Evolutionary conservation across 495 filamentous ascomycete genomes (phyloP).

Genomic region (Aspergillus biplanus): DNA sequence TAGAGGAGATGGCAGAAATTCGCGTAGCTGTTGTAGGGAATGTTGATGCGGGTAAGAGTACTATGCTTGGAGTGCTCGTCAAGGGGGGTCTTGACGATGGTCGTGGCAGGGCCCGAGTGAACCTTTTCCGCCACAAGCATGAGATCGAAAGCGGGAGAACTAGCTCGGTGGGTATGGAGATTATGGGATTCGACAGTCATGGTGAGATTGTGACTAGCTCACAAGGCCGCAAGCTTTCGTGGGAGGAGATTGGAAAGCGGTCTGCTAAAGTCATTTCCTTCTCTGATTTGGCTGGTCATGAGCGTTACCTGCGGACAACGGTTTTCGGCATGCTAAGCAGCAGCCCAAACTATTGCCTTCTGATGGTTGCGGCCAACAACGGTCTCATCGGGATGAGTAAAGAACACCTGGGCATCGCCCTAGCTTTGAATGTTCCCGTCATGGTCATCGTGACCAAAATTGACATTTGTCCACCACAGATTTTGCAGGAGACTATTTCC

Average conservation of each 20-base stretch:
- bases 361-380: slow-evolving; percentile 99
- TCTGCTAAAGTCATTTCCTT: slow-evolving; percentile 96
- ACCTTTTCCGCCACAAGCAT: slow-evolving; percentile 97
- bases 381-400: slow-evolving; percentile 97
- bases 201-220: slow-evolving; percentile 84
- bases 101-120: slow-evolving; percentile 89
- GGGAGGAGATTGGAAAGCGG: slow-evolving; percentile 97
- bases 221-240: slow-evolving; percentile 85
- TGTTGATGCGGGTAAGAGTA: slow-evolving; percentile 96
- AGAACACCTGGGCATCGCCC: slow-evolving; percentile 93
- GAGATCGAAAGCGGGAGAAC: slow-evolving; percentile 95
- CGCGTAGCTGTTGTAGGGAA: slow-evolving; percentile 96
- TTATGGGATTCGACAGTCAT: slow-evolving; percentile 93
- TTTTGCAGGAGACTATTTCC: slow-evolving; percentile 90
- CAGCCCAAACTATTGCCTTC: slow-evolving; percentile 94
- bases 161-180: slow-evolving; percentile 97
- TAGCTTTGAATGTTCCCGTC: slow-evolving; percentile 94
- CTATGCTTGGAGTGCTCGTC: slow-evolving; percentile 93
- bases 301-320: slow-evolving; percentile 92
- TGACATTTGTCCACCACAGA: slow-evolving; percentile 96
- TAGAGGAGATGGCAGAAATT: slow-evolving; percentile 93
- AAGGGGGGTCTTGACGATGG: slow-evolving; percentile 96
- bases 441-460: slow-evolving; percentile 99
- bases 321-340: slow-evolving; percentile 94
- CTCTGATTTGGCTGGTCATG: slow-evolving; percentile 93